Evolutionary conservation across 2,329 filamentous ascomycete genomes (phyloP), one percentile per base, ranked within the genome.

Genomic region (Thermomyces lanuginosus): DNA sequence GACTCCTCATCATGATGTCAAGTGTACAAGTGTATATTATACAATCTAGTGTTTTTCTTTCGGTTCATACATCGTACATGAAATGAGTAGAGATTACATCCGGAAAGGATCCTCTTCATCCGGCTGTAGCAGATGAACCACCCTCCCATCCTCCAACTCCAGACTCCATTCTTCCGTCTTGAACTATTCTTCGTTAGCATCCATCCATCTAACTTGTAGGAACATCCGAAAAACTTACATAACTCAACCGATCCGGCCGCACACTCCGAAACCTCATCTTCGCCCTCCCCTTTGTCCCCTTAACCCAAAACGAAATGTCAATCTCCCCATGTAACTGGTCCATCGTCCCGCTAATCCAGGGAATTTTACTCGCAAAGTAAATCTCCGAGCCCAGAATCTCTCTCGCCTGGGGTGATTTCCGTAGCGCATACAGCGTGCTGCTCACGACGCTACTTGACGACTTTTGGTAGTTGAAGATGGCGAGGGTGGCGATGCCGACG

Each of bases 401-500:
- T 44, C 84, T 72, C 23, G 83, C 89, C 32, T 63, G 58, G 2
- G 69, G 59, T 31, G 76, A 82, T 2, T 80, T 91, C 37, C 89
- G 79, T 36, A 98, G 68, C 1, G 86, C 79, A 63, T 95, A 98
- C 15, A 98, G 69, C 4, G 83, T 89, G 29, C 78, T 81, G 29
- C 72, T 72, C n/a, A 93, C 79, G 16, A 86, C 69, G 29, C 78
- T 79, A 14, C 74, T 82, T n/a, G 79, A 82, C 31, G 75, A 72
- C 55, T 93, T 93, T 54, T 98, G 86, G 69, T 98, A 95, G 67
- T 98, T 98, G 76, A 98, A 95, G 55, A 98, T 93, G 40, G 77
- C 81, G 33, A 91, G 60, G 38, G 75, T 74, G 39, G 75, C 76
- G 29, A 66, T 63, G 25, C 69, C 67, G 41, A 92, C 71, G 36